Conservation (phyloP, 2,329 filamentous ascomycete genomes). For the Albophoma yamanashiensis region DNA sequence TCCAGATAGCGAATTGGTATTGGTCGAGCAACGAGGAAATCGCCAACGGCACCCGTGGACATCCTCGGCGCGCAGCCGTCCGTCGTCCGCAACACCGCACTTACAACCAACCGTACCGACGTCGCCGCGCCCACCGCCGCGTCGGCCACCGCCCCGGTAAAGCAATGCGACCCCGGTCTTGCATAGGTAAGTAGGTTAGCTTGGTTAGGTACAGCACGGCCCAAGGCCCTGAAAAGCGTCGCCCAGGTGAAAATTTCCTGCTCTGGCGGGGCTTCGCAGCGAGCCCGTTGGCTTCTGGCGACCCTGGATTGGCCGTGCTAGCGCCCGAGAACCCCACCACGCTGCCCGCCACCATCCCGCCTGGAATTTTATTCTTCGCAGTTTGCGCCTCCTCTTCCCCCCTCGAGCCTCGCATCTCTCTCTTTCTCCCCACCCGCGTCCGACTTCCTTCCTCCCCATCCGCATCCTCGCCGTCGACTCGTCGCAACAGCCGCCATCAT, state of each 20-base stretch:
- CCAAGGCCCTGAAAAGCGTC: too few species aligned
- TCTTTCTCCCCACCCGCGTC: constrained; percentile 6
- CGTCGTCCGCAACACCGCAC: not conserved
- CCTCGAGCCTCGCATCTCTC: not conserved
- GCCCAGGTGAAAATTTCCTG: not conserved
- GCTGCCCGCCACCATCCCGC: not conserved
- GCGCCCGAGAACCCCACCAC: not conserved
- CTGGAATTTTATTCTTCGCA: not conserved
- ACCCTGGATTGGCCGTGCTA: not conserved
- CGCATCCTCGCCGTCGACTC: constrained; percentile 1
- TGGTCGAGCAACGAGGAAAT: not conserved
- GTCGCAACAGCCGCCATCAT: constrained; percentile 42
- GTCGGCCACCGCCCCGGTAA: not conserved
- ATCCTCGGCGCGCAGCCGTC: too few species aligned
- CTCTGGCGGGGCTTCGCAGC: not conserved
- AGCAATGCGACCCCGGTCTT: not conserved
- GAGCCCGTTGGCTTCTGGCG: not conserved
- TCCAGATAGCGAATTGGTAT: not conserved
- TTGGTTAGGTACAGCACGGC: too few species aligned
- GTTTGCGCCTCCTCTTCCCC: not conserved
- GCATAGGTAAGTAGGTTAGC: not conserved
- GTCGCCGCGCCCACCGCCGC: too few species aligned
- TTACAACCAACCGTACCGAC: not conserved
- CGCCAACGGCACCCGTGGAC: too few species aligned
- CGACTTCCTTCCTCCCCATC: constrained; percentile 1